Base-by-base conservation (phyloP, 768 basidiomycete genomes). In the Phlegmacium glaucopus region DNA sequence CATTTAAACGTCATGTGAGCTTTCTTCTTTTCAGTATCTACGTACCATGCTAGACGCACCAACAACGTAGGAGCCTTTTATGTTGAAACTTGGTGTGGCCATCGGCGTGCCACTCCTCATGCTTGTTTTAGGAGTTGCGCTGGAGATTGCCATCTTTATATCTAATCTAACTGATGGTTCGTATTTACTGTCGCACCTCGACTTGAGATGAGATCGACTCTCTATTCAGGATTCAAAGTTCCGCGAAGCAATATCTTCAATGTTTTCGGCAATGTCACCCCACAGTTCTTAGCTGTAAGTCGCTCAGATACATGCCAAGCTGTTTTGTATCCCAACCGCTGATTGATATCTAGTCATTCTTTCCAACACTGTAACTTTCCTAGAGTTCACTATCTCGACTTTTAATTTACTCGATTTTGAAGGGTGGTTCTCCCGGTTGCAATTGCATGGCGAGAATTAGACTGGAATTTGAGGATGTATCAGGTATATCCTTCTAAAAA, bases 381-480 rank as follows among this genome's bases (percentile, higher is more conserved):
- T 10, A 22, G 6, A 34, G 11, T 15, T 8, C 6, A 12, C 6
- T 18, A 32, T 9, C 11, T 38, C 42, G 32, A 42, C 12, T n/a
- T 46, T 17, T 42, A 5, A 22, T 5, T 22, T 22, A 22, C 5
- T 22, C 22, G 5, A 22, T 45, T n/a, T 30, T 52, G 25, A 42
- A 76, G 73, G 18, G 53, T 77, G 15, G 68, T 85, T 22, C 53
- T 76, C 6, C 85, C 84, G 3, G 50, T 76, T 27, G 76, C 69
- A 0, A 64, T 69, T 45, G 61, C 78, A 35, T 82, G 80, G 74
- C 61, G 73, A 26, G 66, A 69, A 17, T 61, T 76, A 26, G 83
- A 86, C 53, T 78, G 75, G 74, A 70, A 67, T 53, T 54, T 85
- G 10, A 66, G 78, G 46, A 72, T 68, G 70, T 78, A 79, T 55